Percentiles rank a stretch among this genome's conserved stretches.
These are phyloP conservation scores for Aurinia saxatilis DNA, from an alignment of 345 rosid species.

Conservation along the genomic window DNA sequence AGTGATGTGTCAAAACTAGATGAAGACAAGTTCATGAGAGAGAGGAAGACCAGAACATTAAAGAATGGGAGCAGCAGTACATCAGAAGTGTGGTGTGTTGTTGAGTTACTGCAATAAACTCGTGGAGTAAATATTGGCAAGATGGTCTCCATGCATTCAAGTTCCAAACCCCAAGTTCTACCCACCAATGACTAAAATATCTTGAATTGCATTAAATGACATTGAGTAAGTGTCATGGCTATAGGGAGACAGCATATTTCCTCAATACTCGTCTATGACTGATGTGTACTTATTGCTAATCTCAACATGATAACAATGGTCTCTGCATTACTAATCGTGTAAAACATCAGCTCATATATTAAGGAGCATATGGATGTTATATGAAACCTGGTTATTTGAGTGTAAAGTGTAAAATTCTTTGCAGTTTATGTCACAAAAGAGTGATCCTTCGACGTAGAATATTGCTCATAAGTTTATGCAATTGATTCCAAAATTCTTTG, in stretches of 20 bases:
- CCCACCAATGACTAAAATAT: conserved; percentile 20
- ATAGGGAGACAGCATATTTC: conserved; percentile 2
- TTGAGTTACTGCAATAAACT: conserved; percentile 14
- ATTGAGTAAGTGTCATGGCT: conserved; percentile 15
- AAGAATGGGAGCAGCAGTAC: conserved; percentile 15
- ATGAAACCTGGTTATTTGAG: too few relatives aligned
- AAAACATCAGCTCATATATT: neutral
- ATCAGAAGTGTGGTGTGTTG: conserved; percentile 20
- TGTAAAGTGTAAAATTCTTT: too few relatives aligned
- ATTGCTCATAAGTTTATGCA: too few relatives aligned
- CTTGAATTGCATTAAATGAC: conserved; percentile 1
- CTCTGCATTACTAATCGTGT: neutral
- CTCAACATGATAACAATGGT: neutral
- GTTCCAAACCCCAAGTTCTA: conserved; percentile 23
- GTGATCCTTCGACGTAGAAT: neutral
- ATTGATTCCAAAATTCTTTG: too few relatives aligned
- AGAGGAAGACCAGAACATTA: neutral
- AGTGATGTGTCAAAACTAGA: conserved; percentile 13
- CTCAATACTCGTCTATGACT: conserved; percentile 1
- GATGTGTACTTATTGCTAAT: neutral
- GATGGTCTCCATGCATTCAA: conserved; percentile 29
- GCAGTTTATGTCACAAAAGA: neutral
- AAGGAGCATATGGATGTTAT: too few relatives aligned
- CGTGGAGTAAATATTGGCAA: conserved; percentile 27
- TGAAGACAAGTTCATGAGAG: conserved; percentile 12